Evolutionary conservation across 225 moss, liverwort and hornwort genomes (phyloP), one percentile per base, ranked within the genome.

Genomic region (Lunularia cruciata): DNA sequence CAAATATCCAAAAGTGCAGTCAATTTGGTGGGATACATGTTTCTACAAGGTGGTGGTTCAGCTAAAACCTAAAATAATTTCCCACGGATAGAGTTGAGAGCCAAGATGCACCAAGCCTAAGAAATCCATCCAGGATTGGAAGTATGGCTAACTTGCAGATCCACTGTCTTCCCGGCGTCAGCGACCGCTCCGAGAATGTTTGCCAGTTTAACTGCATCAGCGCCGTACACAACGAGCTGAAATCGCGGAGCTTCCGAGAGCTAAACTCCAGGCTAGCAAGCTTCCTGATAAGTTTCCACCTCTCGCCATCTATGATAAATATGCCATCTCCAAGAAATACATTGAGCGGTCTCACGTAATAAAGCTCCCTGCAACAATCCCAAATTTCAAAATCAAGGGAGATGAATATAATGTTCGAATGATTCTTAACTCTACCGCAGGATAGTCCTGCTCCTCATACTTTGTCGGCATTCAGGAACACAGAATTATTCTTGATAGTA

Each of bases 291-390:
- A 42, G 23, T 35, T 42, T 58, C 68, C 75, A 75, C 6, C 3
- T 19, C 31, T 75, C 75, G 2, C 75, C 68, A 19, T 68, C 75
- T 0, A 51, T 57, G 31, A 30, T 39, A 47, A 68, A 75, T 31
- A 75, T 75, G 58, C 75, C 75, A 10, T 68, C n/a, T 35, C 68
- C 75, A 7, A 75, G 23, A 26, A 75, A 1, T 1, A 42, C 43
- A 0, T 53, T n/a, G 68, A 73, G 76, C 56, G 71, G 10, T 57
- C 13, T 66, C 61, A 8, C 2, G 20, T 4, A 75, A 1, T 20
- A 72, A 48, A 32, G 8, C 69, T 63, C 31, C 83, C 86, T 83
- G 79, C 19, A 73, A 2, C 5, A 22, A 56, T 9, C 45, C 18
- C 45, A 46, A 9, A 46, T 46, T 9, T 46, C 9, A 18, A 46